phyloP scores from a whole-genome alignment of 768 basidiomycete species.

The Boletus sensibilis region DNA sequence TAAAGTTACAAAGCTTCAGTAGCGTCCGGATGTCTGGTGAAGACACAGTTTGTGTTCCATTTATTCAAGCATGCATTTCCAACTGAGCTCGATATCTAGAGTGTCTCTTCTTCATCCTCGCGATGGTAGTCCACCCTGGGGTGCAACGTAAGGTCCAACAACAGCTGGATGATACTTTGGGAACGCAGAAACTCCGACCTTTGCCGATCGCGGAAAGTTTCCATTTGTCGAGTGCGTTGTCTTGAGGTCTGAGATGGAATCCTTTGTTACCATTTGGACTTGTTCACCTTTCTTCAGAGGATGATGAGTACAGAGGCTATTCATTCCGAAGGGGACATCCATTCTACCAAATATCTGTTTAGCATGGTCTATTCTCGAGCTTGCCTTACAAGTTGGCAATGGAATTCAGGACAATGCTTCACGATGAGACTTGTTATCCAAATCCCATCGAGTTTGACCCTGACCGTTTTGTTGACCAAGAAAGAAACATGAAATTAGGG shows the following conservation, averaged over 20 bases:
- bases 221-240: conserved; percentile 39
- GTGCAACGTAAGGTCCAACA: conserved; percentile 48
- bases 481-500: conserved; percentile 27
- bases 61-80: conserved; percentile 27
- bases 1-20: conserved; percentile 12
- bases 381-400: conserved; percentile 16
- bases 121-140: conserved; percentile 54
- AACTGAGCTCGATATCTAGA: conserved; percentile 36
- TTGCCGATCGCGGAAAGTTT: conserved; percentile 41
- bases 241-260: conserved; percentile 43
- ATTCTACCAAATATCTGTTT: conserved; percentile 50
- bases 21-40: conserved; percentile 7
- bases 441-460: conserved; percentile 42
- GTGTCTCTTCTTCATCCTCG: conserved; percentile 50
- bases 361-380: conserved; percentile 7
- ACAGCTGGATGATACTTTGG: conserved; percentile 50
- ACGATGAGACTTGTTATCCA: conserved; percentile 37
- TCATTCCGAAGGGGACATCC: conserved; percentile 47
- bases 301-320: conserved; percentile 39
- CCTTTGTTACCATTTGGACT: conserved; percentile 34
- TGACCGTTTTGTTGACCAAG: conserved; percentile 33
- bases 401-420: conserved; percentile 28
- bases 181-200: conserved; percentile 43
- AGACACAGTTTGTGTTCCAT: conserved; percentile 21
- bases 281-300: conserved; percentile 29